These are phyloP conservation scores for Aspergillus candidus DNA, from an alignment of 2,329 filamentous ascomycete species.

Conservation along the genomic window DNA sequence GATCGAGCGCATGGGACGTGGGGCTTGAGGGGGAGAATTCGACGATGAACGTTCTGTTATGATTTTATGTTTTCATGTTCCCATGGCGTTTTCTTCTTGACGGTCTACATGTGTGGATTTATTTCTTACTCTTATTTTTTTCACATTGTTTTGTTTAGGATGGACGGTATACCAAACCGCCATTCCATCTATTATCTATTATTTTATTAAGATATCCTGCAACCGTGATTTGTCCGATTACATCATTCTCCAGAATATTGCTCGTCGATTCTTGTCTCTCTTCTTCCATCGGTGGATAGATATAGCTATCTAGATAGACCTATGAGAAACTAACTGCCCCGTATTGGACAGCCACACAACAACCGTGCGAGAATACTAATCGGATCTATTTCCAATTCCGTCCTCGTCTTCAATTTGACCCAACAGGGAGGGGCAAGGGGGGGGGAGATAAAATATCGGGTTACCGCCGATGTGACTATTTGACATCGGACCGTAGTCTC, in stretches of 20 bases:
- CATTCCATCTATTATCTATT: conserved; percentile 8
- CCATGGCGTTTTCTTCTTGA: neutral
- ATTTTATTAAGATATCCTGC: conserved; percentile 18
- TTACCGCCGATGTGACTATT: conserved; percentile 2
- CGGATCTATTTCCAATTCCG: too few species aligned
- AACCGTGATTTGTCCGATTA: conserved; percentile 10
- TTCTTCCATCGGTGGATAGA: too few species aligned
- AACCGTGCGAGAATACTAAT: too few species aligned
- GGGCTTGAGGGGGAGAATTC: conserved; percentile 10
- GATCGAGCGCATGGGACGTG: conserved; percentile 78
- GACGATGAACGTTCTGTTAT: conserved; percentile 1
- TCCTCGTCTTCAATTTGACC: too few species aligned
- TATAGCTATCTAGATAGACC: too few species aligned
- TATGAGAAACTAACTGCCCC: too few species aligned
- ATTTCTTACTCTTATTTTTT: neutral
- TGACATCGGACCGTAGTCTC: neutral
- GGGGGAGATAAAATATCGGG: conserved; percentile 1
- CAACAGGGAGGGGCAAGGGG: too few species aligned
- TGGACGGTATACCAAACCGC: neutral
- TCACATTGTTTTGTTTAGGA: neutral
- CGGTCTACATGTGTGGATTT: neutral
- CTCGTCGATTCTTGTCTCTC: too few species aligned
- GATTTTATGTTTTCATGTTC: neutral
- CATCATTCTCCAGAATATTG: conserved; percentile 10
- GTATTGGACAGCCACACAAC: too few species aligned